Conservation (phyloP, 2,329 filamentous ascomycete species). For the Verticillium alfalfae region DNA sequence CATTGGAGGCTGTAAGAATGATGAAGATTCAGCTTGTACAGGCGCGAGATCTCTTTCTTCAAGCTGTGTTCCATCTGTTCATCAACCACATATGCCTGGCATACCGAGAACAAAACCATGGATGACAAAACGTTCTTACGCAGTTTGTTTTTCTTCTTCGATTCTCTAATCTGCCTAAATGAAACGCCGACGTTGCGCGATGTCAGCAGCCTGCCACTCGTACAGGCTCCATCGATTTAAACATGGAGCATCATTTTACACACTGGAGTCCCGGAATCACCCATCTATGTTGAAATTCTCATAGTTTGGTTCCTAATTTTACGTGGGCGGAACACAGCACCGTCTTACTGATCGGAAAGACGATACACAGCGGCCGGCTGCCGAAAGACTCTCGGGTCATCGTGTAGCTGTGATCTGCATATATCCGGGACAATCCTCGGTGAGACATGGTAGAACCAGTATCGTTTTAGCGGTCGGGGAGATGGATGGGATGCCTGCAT, state of each 20-base stretch:
- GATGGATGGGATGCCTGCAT: background rate
- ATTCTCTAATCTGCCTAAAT: background rate
- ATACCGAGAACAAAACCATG: background rate
- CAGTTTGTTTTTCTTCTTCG: background rate
- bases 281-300: background rate
- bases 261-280: background rate
- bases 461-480: background rate
- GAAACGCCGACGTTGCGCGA: background rate
- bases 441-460: background rate
- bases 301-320: background rate
- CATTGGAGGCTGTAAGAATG: background rate
- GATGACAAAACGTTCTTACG: background rate
- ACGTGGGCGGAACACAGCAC: background rate
- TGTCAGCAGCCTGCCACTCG: background rate
- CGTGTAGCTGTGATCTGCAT: background rate
- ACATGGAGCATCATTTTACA: background rate
- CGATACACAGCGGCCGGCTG: background rate
- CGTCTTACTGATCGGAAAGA: background rate
- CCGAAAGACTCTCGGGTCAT: background rate
- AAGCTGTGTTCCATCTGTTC: background rate
- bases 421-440: background rate
- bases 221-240: background rate
- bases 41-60: background rate
- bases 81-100: background rate
- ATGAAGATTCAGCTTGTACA: background rate